Evolutionary conservation across 306 rosid genomes (phyloP), one percentile per base, ranked within the genome.

Genomic region (Inga leiocalycina): DNA sequence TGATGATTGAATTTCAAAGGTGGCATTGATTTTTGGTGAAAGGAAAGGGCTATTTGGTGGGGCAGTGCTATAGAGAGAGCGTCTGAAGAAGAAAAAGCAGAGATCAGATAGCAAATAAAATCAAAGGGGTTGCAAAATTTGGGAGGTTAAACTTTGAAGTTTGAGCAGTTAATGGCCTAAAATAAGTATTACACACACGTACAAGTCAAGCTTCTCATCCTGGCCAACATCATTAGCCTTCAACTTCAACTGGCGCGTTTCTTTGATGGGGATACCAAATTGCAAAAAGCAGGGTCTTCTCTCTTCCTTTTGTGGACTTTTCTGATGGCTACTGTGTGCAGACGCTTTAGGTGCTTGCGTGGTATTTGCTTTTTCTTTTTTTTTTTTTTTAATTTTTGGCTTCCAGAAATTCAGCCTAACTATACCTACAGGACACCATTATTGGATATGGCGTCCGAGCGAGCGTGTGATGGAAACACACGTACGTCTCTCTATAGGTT

Each of bases 401-500:
- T 92, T 35, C 17, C 83, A 83, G 84, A 83, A 88, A 75, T 85
- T 80, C 43, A 90, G 93, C 93, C 93, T 81, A 86, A 73, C 30
- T 27, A 27, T 27, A 27, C 77, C 37, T 80, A 83, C 91, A 82
- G 78, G 86, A 87, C 89, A 67, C 80, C 87, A 32, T 52, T 16
- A 16, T 86, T 80, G 37, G 37, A 72, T 74, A 14, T 14, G 85
- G 80, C 74, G 90, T 85, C 87, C 92, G 5, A 3, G 35, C 43
- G 43, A 88, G 79, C 84, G 92, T 83, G 90, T 90, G 85, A 81
- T 76, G 92, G 93, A 85, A 83, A 85, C 92, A 39, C 43, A 80
- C 86, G 86, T 71, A 69, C 66, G 30, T 22, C 66, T 59, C 66
- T 79, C 66, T 79, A 78, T 74, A 78, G 86, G 80, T 81, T 87